Evolutionary conservation across 1,139 yeast genomes (phyloP), one percentile per base, ranked within the genome.

Genomic region (Kodamaea fungicola): DNA sequence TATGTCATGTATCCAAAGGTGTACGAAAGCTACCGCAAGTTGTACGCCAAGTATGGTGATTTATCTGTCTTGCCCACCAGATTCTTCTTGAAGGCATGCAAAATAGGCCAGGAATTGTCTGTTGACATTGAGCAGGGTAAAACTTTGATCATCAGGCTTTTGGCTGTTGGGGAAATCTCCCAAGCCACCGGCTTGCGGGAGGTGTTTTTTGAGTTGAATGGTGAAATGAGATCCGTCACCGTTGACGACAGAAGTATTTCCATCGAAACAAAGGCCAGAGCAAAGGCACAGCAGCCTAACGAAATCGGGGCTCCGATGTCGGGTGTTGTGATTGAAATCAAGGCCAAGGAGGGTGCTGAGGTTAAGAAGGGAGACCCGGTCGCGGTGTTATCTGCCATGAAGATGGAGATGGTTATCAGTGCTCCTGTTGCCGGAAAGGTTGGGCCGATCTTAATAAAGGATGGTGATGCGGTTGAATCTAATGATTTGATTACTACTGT

Each of bases 231-330:
- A 74, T 89, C 92, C 53, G 96, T 92, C 42, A 78, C 95, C 30
- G 84, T 92, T 45, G 89, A 83, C 47, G 98, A 92, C 68, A 86
- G 83, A 64, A 78, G 80, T 30, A 89, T 89, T 38, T 80, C 90
- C 35, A 80, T 90, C 42, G 97, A 88, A 64, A 77, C 87, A 34
- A 77, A 85, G 47, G 71, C 94, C 23, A 84, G 97, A 61, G 85
- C 90, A 50, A 94, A 92, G 77, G 98, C 97, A 34, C 86, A 83
- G 50, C 85, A 87, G 61, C 89, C 95, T 42, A 85, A 83, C 57
- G 97, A 94, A 51, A 83, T 94, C 46, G 98, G 97, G 51, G 96
- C 98, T 4, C 99, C 98, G 64, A 92, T 92, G 98, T 95, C 97
- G 25, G 99, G 99, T 71, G 97, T 92, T 45, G 89, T 92, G 42